These are phyloP conservation scores for Candida golubevii DNA, from an alignment of 805 yeast genomes.

Conservation along the genomic window DNA sequence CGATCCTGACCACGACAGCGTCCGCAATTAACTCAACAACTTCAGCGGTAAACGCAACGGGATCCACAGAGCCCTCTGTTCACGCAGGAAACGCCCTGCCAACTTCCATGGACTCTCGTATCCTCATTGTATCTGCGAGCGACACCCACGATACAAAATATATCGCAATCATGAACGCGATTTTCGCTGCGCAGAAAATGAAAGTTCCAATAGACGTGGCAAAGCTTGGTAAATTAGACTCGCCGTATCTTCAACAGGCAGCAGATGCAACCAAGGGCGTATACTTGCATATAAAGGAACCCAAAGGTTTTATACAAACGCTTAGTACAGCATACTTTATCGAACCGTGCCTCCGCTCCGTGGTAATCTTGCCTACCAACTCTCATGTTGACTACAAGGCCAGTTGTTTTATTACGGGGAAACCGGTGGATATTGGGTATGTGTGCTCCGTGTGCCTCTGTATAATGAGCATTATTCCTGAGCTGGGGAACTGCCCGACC, in stretches of 20 bases:
- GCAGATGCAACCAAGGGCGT: conserved; percentile 93
- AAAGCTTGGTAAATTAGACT: conserved; percentile 56
- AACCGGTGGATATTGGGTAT: conserved; percentile 86
- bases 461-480: conserved; percentile 66
- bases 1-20: conserved; percentile 41
- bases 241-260: conserved; percentile 91
- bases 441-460: conserved; percentile 95
- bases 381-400: conserved; percentile 90
- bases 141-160: conserved; percentile 73
- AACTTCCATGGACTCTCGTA: conserved; percentile 32
- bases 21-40: conserved; percentile 41
- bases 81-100: conserved; percentile 11
- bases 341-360: conserved; percentile 78
- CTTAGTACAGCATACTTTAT: conserved; percentile 76
- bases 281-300: conserved; percentile 63
- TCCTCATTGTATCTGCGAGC: conserved; percentile 60
- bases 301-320: conserved; percentile 78
- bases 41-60: conserved; percentile 16
- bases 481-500: conserved; percentile 70
- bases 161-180: conserved; percentile 90
- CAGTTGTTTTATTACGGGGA: conserved; percentile 87
- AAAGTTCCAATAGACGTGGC: conserved; percentile 88
- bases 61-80: conserved; percentile 8
- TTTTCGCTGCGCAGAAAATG: conserved; percentile 93
- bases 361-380: conserved; percentile 75